Conservation (phyloP, 1,139 yeast genomes). For the Blastobotrys illinoisensis region DNA sequence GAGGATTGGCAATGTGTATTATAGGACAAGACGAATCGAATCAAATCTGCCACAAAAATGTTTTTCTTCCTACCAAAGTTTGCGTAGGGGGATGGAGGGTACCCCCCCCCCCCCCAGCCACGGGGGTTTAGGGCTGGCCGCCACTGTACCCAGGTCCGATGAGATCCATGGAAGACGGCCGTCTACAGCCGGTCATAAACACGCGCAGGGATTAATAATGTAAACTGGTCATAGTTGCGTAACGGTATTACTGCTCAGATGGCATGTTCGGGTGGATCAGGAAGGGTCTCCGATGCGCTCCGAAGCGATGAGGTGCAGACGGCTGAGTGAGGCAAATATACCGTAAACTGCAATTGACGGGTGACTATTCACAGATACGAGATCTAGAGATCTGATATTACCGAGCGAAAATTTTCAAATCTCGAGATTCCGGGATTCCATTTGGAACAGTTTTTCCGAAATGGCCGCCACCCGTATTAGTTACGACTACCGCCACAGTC, state of each 20-base stretch:
- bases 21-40: too few species aligned
- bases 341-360: background rate
- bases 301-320: background rate
- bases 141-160: too few species aligned
- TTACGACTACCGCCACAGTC: too few species aligned
- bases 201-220: too few species aligned
- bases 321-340: background rate
- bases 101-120: too few species aligned
- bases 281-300: background rate
- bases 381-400: background rate
- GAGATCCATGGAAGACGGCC: too few species aligned
- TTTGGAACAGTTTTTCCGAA: background rate
- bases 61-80: too few species aligned
- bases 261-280: background rate
- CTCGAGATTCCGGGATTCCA: background rate
- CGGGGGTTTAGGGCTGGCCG: too few species aligned
- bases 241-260: background rate
- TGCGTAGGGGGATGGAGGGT: too few species aligned
- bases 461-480: too few species aligned
- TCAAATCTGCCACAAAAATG: too few species aligned
- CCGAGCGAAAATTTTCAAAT: background rate
- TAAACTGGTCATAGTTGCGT: background rate
- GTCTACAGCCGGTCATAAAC: background rate
- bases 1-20: too few species aligned
- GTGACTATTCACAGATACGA: background rate